Evolutionary conservation across 140 eudicot species (phyloP), one percentile per base, ranked within the genome.

Genomic region (Cichorium intybus): DNA sequence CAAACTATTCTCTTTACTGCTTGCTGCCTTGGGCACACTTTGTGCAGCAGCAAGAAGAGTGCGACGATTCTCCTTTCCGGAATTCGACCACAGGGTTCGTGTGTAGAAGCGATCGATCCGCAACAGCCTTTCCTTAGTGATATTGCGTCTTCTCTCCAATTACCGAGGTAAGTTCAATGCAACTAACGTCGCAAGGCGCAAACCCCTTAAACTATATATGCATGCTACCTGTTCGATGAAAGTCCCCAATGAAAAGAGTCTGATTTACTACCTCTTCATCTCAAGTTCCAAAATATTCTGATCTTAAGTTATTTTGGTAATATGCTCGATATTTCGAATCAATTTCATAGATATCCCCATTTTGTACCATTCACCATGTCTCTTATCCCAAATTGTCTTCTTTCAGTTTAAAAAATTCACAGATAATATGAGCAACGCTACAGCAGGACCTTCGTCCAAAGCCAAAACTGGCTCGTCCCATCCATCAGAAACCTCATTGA

Each of bases 401-500:
- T 39, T 69, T 33, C 75, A 43, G 75, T 27, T 0, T 17, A 58
- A 46, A 55, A 23, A 17, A 24, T 17, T 15, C 31, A 60, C 54
- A 37, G 24, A 46, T 65, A 85, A 72, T 74, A 86, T 83, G 90
- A 83, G 49, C 60, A 80, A 69, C 37, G 7, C 69, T 24, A 11
- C 81, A 8, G 77, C 74, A 56, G 87, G 84, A 34, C 55, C 83
- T 43, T 72, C 87, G 3, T 81, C 84, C 12, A 85, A 82, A 78
- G 69, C 24, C 9, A 84, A 50, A 62, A 67, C 48, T 20, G 91
- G 85, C 18, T 60, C 95, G 6, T 59, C 89, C 15, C 90, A 84
- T 60, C 84, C 88, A 16, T 76, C 91, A 26, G 97, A 89, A 67
- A 73, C 84, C 23, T 69, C 91, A 3, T 71, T 81, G 16, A 86